Base-by-base conservation (phyloP, 2,329 filamentous ascomycete genomes). In the Aspergillus sp. region DNA sequence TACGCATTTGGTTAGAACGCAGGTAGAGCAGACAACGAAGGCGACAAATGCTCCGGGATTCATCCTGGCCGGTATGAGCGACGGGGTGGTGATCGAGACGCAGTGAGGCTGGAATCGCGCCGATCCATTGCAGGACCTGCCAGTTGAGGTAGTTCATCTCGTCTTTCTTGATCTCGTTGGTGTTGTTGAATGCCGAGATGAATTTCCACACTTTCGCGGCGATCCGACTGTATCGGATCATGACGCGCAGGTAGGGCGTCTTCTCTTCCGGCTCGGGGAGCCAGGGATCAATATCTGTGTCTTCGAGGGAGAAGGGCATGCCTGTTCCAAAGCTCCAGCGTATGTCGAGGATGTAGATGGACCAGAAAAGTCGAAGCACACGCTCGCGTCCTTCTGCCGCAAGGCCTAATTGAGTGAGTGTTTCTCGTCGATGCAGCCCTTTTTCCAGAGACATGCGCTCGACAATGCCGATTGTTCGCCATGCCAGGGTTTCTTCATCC, bases 251-350 rank as follows among this genome's bases (percentile, higher is more conserved):
- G 67, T 94, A 96, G 0, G 90, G 90, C 1, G 70, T 71, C 45
- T 77, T 73, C 42, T 78, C 73, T 66, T 76, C 91, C 5, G 92
- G 92, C 68, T 90, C 87, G 2, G 91, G 91, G 16, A 96, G 78
- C 57, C 84, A 84, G 1, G 88, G 86, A 67, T 96, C 92, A 59
- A 96, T 91, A 69, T 96, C 92, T 4, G 88, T 85, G 68, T 96
- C 92, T 65, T 93, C 89, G 18, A 96, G 78, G 1, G 90, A 87
- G 75, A 91, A 96, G 0, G 92, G 92, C 78, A 96, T 85, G 0
- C 92, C 92, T 0, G 91, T 93, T 18, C 89, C 90, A 68, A 96
- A 94, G 59, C 90, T 91, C 91, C 91, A 96, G 52, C 92, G 84
- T 54, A 91, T 84, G 72, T 96, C 92, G n/a, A 96, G 81, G 1